These are phyloP conservation scores for Colletotrichum neosansevieriae DNA, from an alignment of 2,329 filamentous ascomycete genomes.

Conservation along the genomic window DNA sequence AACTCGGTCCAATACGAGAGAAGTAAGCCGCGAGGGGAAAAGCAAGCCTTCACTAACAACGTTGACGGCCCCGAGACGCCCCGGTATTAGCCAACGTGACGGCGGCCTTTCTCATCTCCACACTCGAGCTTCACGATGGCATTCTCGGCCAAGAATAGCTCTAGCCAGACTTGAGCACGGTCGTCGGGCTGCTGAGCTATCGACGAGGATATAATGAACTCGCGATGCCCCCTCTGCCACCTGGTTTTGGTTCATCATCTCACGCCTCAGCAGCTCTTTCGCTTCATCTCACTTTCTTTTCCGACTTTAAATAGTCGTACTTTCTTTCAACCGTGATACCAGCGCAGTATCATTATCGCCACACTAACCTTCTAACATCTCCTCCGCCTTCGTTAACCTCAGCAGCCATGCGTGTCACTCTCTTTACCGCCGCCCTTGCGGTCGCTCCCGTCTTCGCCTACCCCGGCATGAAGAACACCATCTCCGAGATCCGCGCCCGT, in stretches of 20 bases:
- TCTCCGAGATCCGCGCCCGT: conserved; percentile 42
- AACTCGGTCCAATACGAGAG: conserved; percentile 17
- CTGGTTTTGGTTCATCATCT: conserved; percentile 8
- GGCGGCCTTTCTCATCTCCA: conserved; percentile 24
- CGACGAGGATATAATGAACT: conserved; percentile 30
- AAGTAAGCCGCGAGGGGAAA: conserved; percentile 4
- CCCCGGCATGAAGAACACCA: conserved; percentile 39
- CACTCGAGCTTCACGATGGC: conserved; percentile 12
- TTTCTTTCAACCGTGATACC: conserved; percentile 1
- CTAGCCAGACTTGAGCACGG: neutral
- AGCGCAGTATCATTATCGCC: neutral
- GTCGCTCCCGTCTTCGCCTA: conserved; percentile 36
- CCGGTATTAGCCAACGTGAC: conserved; percentile 13
- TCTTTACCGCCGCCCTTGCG: conserved; percentile 38
- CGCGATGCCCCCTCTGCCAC: neutral
- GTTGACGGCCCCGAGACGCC: conserved; percentile 29
- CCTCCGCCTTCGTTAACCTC: conserved; percentile 42
- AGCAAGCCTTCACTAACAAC: conserved; percentile 15
- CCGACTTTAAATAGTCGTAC: conserved; percentile 10
- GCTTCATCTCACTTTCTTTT: neutral
- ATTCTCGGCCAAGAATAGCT: conserved; percentile 25
- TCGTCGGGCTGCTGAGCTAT: neutral
- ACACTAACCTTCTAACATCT: conserved; percentile 2
- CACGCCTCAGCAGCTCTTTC: conserved; percentile 15
- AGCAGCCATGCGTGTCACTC: conserved; percentile 36